These are phyloP conservation scores for Daedaleopsis sinensis DNA, from an alignment of 768 basidiomycete species.

Conservation along the genomic window DNA sequence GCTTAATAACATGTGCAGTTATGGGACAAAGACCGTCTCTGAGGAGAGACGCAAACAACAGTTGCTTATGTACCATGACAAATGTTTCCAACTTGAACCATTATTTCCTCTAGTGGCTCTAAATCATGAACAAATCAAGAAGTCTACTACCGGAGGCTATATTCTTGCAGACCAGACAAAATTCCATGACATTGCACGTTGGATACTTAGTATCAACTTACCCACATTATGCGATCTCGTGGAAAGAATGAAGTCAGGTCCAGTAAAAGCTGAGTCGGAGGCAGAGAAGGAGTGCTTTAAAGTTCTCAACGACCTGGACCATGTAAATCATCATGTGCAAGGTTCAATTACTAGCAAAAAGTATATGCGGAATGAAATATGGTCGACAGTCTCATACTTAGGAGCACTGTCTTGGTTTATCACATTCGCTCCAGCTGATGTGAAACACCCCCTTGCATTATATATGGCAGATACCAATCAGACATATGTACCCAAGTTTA, in stretches of 20 bases:
- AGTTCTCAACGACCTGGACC: slow-evolving; percentile 16
- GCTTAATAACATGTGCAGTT: too few species aligned
- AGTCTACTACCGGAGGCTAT: slow-evolving; percentile 15
- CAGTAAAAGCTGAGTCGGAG: neutral
- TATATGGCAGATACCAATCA: too few species aligned
- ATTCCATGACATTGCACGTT: slow-evolving; percentile 10
- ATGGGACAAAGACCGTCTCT: too few species aligned
- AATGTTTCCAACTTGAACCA: too few species aligned
- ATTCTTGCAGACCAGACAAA: slow-evolving; percentile 7
- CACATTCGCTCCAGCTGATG: too few species aligned
- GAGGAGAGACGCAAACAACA: too few species aligned
- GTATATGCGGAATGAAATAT: slow-evolving; percentile 23
- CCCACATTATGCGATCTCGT: slow-evolving; percentile 5
- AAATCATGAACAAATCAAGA: slow-evolving; percentile 27
- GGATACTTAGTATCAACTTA: slow-evolving; percentile 8
- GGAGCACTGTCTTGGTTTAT: too few species aligned
- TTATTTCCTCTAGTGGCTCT: slow-evolving; percentile 23
- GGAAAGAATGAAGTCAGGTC: neutral
- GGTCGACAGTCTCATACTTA: slow-evolving; percentile 2
- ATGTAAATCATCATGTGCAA: slow-evolving; percentile 15
- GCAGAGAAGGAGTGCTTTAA: slow-evolving; percentile 16
- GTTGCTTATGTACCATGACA: too few species aligned
- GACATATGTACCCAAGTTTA: too few species aligned
- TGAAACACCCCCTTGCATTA: too few species aligned
- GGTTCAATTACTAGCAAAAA: slow-evolving; percentile 18